Evolutionary conservation across 2,329 filamentous ascomycete genomes (phyloP), one percentile per base, ranked within the genome.

Genomic region (Aureobasidium sp.): DNA sequence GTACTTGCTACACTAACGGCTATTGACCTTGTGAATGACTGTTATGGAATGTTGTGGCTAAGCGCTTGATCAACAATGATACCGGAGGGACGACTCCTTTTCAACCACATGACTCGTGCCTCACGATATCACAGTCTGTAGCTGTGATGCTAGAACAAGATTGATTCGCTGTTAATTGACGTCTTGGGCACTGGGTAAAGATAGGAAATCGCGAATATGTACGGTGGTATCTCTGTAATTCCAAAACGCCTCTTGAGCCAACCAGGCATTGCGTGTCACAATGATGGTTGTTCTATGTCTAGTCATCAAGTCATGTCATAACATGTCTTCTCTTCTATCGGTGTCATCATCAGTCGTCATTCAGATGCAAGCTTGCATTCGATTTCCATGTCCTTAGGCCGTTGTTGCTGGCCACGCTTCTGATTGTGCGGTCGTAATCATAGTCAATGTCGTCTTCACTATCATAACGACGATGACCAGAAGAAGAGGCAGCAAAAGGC

Each of bases 401-500:
- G 12, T 59, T 59, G 20, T 59, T 59, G 6, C 55, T 59, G 20
- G 55, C 43, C 29, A 47, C 41, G 4, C 43, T 47, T 24, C 55
- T 47, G 34, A 59, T 39, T 5, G 55, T 59, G 29, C 55, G 55
- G 15, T 59, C 55, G n/a, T 59, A 48, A 34, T 59, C 55, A 8
- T 59, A 59, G 32, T 61, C 59, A 27, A 46, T 62, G 43, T 62
- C 60, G 12, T 62, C 60, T 26, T 62, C 60, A 48, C 60, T 62
- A 24, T 47, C 60, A 32, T 62, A 62, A 12, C 60, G 37, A 27
- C 60, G 60, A 32, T 62, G 60, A 46, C 60, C 37, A 5, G 60
- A 46, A 9, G 60, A 55, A 17, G 48, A 43, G 8, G 44, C 59
- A 36, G 65, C 65, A 8, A 64, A 65, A 17, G 67, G 63, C 41